Percentiles rank a stretch among this genome's conserved stretches.
Evolutionary conservation across 108 stramenopile species (phyloP).

Genomic region (Pelagomonas calceolata): DNA sequence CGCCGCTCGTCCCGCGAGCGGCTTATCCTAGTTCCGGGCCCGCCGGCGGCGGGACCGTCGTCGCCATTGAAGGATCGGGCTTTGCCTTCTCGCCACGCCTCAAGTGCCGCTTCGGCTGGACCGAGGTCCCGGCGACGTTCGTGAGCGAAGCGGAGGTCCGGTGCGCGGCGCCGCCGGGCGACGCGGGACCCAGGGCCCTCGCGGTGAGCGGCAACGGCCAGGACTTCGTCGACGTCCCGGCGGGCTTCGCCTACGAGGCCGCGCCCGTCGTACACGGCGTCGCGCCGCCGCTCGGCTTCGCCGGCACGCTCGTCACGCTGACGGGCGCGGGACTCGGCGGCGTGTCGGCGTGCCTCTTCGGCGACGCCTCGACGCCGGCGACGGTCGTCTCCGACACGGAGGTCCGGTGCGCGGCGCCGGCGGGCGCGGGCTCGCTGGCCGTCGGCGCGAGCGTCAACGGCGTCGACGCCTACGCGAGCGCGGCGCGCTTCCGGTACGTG

Average conservation of each 20-base stretch:
- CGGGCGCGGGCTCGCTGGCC: background rate
- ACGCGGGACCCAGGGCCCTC: conserved; percentile 5
- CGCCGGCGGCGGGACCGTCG: conserved; percentile 19
- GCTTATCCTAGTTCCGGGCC: conserved; percentile 17
- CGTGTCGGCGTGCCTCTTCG: conserved; percentile 20
- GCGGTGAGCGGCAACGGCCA: conserved; percentile 14
- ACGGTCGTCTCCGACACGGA: conserved; percentile 12
- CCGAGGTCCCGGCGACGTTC: conserved; percentile 13
- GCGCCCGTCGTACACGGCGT: background rate
- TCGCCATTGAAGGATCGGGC: conserved; percentile 11
- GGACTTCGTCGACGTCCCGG: background rate
- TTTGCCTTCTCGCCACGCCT: conserved; percentile 9
- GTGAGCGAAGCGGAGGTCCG: conserved; percentile 11
- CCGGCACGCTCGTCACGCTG: conserved; percentile 10
- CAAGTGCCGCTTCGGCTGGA: conserved; percentile 18
- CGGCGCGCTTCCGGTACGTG: conserved; percentile 1
- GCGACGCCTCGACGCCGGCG: background rate
- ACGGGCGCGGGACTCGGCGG: conserved; percentile 10
- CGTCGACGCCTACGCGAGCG: background rate
- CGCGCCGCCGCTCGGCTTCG: conserved; percentile 2
- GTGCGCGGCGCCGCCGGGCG: conserved; percentile 15
- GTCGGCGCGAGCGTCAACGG: conserved; percentile 3
- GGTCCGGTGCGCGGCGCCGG: conserved; percentile 22
- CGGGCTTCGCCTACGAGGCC: background rate
- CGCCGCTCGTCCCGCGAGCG: background rate